Evolutionary conservation across 345 rosid species (phyloP), one percentile per base, ranked within the genome.

Genomic region (Acer yangbiense): DNA sequence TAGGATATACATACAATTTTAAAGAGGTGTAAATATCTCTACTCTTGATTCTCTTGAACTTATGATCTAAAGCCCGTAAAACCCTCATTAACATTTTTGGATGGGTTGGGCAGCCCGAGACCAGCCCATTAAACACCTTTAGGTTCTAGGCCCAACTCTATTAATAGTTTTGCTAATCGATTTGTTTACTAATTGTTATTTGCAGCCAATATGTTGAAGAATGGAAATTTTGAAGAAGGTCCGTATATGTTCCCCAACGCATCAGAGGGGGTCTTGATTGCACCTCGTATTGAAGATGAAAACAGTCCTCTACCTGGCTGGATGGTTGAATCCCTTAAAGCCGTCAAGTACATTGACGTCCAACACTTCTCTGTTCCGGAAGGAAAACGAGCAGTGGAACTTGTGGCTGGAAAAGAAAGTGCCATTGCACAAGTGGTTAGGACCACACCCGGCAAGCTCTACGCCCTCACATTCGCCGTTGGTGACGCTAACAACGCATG

Each of bases 251-350:
- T 89, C 54, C 89, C 89, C 0, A 85, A 89, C 82, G 70, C 88
- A 11, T 76, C 90, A 1, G 85, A 87, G 88, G 92, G 92, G 1
- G 88, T 85, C 9, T 72, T 89, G 2, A 81, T 89, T 68, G 89
- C 92, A 58, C 89, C 92, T 0, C 73, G 84, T 72, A 87, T 89
- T 2, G 88, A 89, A 76, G 92, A 89, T 27, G 83, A 86, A 29
- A 86, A 89, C 77, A 78, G 85, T 17, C 89, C 90, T 0, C 81
- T 89, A 4, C 90, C 88, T 0, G 90, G 89, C 20, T 87, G 89
- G 90, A 84, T 86, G 68, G 76, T 89, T 1, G 92, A 89, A 39
- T 89, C 90, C 20, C 87, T 87, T 2, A 89, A 89, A 71, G 92
- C 92, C 4, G 90, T 89, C 18, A 89, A 89, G 41, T 87, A 81